A percentile compares a stretch with the other conserved stretches of the same genome.
phyloP scores from a whole-genome alignment of 768 basidiomycete genomes.

The Hortiboletus campestris region DNA sequence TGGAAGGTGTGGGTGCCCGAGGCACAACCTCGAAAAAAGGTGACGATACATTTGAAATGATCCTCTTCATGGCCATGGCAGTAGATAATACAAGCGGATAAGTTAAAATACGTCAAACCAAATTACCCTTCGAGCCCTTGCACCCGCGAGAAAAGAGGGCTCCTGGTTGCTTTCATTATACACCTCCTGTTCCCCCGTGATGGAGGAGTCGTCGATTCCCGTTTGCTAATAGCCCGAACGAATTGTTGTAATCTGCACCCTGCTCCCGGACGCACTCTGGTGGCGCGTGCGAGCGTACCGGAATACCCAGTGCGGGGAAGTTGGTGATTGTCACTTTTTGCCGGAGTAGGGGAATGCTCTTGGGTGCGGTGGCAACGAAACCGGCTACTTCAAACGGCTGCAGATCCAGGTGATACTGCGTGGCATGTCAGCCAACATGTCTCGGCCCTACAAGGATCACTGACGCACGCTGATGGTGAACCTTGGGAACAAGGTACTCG shows the following conservation, averaged over 20 bases:
- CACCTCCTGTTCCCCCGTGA: slow-evolving; percentile 14
- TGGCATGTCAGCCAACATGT: slow-evolving; percentile 13
- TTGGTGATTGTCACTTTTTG: slow-evolving; percentile 41
- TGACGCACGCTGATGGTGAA: slow-evolving; percentile 47
- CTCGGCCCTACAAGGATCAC: neutral
- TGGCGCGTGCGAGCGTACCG: slow-evolving; percentile 47
- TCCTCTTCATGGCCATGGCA: slow-evolving; percentile 45
- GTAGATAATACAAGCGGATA: slow-evolving; percentile 9
- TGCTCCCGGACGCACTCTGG: slow-evolving; percentile 47
- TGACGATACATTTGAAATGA: slow-evolving; percentile 71
- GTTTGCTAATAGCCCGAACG: slow-evolving; percentile 52
- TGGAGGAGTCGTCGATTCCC: slow-evolving; percentile 51
- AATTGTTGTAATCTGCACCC: slow-evolving; percentile 49
- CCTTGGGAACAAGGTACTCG: slow-evolving; percentile 42
- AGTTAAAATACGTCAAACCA: neutral
- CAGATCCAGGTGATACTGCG: slow-evolving; percentile 44
- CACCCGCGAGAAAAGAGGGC: neutral
- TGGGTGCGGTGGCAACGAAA: slow-evolving; percentile 32
- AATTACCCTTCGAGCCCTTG: neutral
- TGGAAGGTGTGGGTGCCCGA: slow-evolving; percentile 55
- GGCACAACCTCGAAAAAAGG: slow-evolving; percentile 44
- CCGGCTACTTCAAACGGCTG: slow-evolving; percentile 43
- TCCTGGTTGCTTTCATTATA: neutral
- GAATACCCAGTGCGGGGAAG: slow-evolving; percentile 39
- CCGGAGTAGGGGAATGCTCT: slow-evolving; percentile 35